These are phyloP conservation scores for Leucaena leucocephala DNA, from an alignment of 306 rosid genomes.

Conservation along the genomic window DNA sequence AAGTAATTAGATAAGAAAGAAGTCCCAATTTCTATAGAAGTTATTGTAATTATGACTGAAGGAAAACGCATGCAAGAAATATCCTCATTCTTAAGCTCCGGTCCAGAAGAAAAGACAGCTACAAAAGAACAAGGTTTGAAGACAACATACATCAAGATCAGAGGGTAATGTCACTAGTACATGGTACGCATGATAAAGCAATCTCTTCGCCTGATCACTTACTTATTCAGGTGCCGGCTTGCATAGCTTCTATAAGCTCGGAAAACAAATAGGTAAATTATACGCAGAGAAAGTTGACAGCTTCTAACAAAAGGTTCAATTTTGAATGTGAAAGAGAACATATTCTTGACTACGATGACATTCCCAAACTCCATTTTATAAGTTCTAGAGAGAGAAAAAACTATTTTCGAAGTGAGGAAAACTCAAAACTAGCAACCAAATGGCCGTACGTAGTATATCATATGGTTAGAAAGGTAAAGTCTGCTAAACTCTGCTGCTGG, in stretches of 20 bases:
- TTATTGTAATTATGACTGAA: neutral
- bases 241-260: neutral
- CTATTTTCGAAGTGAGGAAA: conserved; percentile 5
- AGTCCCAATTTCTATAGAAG: neutral
- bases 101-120: too few species aligned
- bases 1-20: neutral
- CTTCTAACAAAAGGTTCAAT: conserved; percentile 1
- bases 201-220: conserved; percentile 14
- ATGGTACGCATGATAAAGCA: neutral
- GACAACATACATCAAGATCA: neutral
- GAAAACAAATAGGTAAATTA: neutral
- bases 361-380: conserved; percentile 11
- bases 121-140: neutral
- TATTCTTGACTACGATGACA: neutral
- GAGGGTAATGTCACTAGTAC: neutral
- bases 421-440: conserved; percentile 27
- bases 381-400: neutral
- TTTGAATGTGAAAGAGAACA: conserved; percentile 2
- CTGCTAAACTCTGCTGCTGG: conserved; percentile 28
- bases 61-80: neutral
- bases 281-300: conserved; percentile 1
- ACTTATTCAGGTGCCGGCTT: neutral
- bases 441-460: conserved; percentile 17
- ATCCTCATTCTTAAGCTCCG: neutral
- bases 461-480: conserved; percentile 16